These are phyloP conservation scores for Naegleria gruberi DNA, from an alignment of 208 protist genomes.

Conservation along the genomic window DNA sequence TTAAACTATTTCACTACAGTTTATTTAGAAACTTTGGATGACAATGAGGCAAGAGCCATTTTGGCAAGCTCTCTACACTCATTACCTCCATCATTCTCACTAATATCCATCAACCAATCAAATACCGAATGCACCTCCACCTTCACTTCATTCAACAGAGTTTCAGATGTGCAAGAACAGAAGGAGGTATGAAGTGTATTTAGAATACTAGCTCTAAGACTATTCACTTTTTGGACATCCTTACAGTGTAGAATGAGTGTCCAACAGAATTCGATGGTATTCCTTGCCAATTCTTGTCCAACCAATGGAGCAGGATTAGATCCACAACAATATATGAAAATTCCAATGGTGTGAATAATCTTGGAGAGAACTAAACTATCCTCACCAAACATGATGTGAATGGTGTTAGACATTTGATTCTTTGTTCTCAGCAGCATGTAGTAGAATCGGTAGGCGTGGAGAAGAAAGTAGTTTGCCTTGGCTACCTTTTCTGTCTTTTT, in stretches of 20 bases:
- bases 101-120: neutral
- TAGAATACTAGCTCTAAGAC: neutral
- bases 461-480: neutral
- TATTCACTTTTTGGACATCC: neutral
- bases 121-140: neutral
- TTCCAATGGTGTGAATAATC: neutral
- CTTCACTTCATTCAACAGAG: neutral
- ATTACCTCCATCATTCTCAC: neutral
- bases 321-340: neutral
- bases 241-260: neutral
- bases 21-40: neutral
- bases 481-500: neutral
- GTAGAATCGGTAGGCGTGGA: neutral
- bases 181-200: neutral
- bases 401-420: neutral
- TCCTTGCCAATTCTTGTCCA: neutral
- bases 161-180: neutral
- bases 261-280: neutral
- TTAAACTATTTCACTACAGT: no score
- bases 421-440: neutral
- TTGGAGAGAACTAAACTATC: neutral
- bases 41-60: neutral
- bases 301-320: neutral
- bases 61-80: neutral
- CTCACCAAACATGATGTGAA: neutral